These are phyloP conservation scores for Penicillium lividum DNA, from an alignment of 495 filamentous ascomycete species.

Conservation along the genomic window DNA sequence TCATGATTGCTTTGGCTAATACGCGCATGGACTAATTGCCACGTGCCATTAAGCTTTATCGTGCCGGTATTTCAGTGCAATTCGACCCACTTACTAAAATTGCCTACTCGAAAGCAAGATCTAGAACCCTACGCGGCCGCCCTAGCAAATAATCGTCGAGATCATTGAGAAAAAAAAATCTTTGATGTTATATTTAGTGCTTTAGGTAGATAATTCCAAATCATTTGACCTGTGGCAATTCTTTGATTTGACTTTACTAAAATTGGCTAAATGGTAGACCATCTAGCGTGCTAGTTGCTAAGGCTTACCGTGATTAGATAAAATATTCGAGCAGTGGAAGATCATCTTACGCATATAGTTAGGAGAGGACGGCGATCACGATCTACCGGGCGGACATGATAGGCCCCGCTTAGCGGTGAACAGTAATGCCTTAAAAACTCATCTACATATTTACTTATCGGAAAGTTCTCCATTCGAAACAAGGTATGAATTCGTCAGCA, in stretches of 20 bases:
- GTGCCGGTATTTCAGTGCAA: not conserved
- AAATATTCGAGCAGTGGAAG: not conserved
- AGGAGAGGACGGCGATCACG: not conserved
- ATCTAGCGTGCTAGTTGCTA: not conserved
- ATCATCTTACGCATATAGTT: not conserved
- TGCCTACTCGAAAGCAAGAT: not conserved
- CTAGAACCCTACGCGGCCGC: not conserved
- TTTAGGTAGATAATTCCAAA: not conserved
- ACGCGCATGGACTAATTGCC: not conserved
- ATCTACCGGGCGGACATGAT: not conserved
- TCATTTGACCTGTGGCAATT: not conserved
- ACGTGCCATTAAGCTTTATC: not conserved
- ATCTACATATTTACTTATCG: not conserved
- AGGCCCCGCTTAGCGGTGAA: too few relatives aligned
- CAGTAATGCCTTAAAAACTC: not conserved
- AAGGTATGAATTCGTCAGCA: not conserved
- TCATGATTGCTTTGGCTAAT: not conserved
- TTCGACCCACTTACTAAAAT: not conserved
- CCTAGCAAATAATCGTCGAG: not conserved
- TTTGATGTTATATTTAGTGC: not conserved
- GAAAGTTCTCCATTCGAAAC: not conserved
- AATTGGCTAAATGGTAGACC: not conserved
- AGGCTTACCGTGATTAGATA: not conserved
- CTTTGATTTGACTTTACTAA: conserved; percentile 1
- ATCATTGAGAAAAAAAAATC: not conserved